phyloP scores from a whole-genome alignment of 139 green algal genomes.

The Ettlia oleoabundans region DNA sequence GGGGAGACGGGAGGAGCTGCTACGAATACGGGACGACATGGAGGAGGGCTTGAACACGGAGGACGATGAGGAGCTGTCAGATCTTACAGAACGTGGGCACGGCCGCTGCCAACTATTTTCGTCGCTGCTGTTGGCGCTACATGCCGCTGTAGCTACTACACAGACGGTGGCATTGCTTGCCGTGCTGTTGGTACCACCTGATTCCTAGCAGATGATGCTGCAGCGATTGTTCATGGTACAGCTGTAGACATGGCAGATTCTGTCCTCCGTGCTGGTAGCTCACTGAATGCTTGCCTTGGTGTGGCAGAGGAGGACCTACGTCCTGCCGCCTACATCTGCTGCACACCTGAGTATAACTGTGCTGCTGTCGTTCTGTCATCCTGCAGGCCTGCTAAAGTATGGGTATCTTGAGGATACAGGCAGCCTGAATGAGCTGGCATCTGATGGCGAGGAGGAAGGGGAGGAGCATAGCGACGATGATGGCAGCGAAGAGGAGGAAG shows the following conservation, averaged over 20 bases:
- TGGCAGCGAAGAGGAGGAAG: neutral
- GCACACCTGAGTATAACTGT: neutral
- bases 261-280: no score
- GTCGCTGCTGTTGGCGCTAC: neutral
- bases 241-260: no score
- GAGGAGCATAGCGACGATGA: neutral
- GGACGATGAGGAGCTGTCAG: conserved; percentile 25
- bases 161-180: no score
- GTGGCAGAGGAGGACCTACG: no score
- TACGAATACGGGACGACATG: conserved; percentile 1
- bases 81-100: conserved; percentile 6
- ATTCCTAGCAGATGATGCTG: no score
- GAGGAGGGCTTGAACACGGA: conserved; percentile 6
- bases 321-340: neutral
- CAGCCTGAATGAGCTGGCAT: neutral
- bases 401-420: conserved; percentile 16
- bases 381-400: conserved; percentile 27
- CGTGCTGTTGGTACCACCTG: no score
- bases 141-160: no score
- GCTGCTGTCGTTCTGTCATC: neutral
- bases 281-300: no score
- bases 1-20: conserved; percentile 14
- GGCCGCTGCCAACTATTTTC: neutral
- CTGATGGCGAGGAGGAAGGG: neutral
- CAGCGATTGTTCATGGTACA: no score